Conservation (phyloP, 1,284 basidiomycete species). For the Tilletia horrida region DNA sequence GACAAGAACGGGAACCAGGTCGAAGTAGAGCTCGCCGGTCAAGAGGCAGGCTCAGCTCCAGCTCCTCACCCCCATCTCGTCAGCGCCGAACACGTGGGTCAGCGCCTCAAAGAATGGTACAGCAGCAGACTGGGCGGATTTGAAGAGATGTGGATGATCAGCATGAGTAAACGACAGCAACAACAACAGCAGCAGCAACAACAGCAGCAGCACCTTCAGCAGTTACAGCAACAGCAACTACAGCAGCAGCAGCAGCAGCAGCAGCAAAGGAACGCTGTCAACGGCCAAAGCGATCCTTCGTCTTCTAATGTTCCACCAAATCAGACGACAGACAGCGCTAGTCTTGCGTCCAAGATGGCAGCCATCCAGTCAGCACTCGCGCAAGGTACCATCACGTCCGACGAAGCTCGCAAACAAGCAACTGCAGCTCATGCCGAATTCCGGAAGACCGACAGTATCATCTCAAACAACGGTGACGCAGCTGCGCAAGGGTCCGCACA, state of each 20-base stretch:
- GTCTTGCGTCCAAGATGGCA: background rate
- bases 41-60: background rate
- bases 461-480: background rate
- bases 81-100: background rate
- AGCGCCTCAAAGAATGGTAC: constrained; percentile 3
- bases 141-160: constrained; percentile 16
- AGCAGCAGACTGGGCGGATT: background rate
- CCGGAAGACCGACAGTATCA: background rate
- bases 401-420: background rate
- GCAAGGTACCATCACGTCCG: constrained; percentile 4
- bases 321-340: background rate
- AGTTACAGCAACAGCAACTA: constrained; percentile 18
- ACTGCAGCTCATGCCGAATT: background rate
- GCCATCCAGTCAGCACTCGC: constrained; percentile 4
- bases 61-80: constrained; percentile 5
- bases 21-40: constrained; percentile 5
- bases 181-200: constrained; percentile 22
- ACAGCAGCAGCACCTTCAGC: constrained; percentile 12
- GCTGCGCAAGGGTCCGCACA: background rate
- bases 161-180: constrained; percentile 20
- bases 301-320: constrained; percentile 17
- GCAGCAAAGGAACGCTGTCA: constrained; percentile 25
- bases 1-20: constrained; percentile 7
- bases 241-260: constrained; percentile 17
- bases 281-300: constrained; percentile 18